Base-by-base conservation (phyloP, 768 basidiomycete genomes). In the Trichaptum fuscoviolaceum region DNA sequence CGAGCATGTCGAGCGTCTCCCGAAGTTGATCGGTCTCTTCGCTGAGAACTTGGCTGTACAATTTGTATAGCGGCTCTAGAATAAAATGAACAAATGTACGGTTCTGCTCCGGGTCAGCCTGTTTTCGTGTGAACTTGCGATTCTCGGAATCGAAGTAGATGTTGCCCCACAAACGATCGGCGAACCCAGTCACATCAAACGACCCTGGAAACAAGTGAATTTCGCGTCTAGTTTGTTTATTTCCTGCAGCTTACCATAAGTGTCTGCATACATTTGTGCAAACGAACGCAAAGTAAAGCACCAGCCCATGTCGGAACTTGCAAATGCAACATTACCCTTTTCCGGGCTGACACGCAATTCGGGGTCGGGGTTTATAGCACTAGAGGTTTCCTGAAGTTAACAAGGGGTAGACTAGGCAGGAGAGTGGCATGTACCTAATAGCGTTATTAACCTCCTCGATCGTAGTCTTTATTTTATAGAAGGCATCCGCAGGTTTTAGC, bases 381-480 rank as follows among this genome's bases (percentile, higher is more conserved):
- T 92, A 17, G 8, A 65, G 23, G 2, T 36, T 35, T 25, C 4
- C 10, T 58, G 1, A 67, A 57, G 27, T 20, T 27, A 18, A 60
- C 6, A 57, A 25, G 7, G 27, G 6, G 68, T 8, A 52, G 20
- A 52, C 20, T 52, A 52, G 42, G 30, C 30, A 64, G 26, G 18
- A 36, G 8, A 65, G 17, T 23, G 24, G 9, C 66, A 72, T 82
- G 68, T 65, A 95, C 93, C 93, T 91, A 74, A 99, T 98, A 76
- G 96, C 90, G 0, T 90, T 92, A 76, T 99, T 99, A 64, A 99
- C 89, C 76, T 99, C 97, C 75, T 99, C 97, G 65, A 99, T 96
- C 1, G 96, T 98, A 75, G 99, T 96, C 77, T 94, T 96, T 70
- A 99, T 94, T 83, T 99, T 99, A 81, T 96, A 98, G 81, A 93